Evolutionary conservation across 352 stramenopile genomes (phyloP), one percentile per base, ranked within the genome.

Genomic region (Pythium rishiriense): DNA sequence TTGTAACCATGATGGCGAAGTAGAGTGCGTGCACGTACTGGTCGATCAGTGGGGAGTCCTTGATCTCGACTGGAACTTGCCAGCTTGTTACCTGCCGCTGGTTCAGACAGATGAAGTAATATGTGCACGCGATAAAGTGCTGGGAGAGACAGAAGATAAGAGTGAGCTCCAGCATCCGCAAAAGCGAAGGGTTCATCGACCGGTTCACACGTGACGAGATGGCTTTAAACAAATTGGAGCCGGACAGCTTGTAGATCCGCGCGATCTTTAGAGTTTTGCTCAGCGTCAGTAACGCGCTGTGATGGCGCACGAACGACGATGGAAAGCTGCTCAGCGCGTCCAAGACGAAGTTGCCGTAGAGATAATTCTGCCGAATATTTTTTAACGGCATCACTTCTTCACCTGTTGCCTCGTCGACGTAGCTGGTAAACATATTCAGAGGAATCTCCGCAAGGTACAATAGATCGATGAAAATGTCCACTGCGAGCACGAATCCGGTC

Each of bases 61-160:
- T 63, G 1, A 76, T 68, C 1, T 77, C 66, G n/a, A 62, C 54
- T 0, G 66, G 63, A 1, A 74, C 73, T 10, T 76, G 59, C 79
- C 74, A 91, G 9, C 67, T 85, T n/a, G 73, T 84, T 19, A 73
- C 54, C 9, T 74, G 42, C 17, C 47, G 56, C 49, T 85, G 68
- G 58, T 74, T 68, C 29, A 72, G 60, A 41, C 70, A 80, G 55
- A 88, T 87, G 52, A 76, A 83, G 57, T 82, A 87, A 55, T 93
- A 91, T 12, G 73, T 73, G 52, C 84, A 93, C 29, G 79, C 84
- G 28, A 93, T 91, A n/a, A 91, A 76, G 62, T 91, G 84, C 46
- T 91, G 75, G 0, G 82, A 87, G 19, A 91, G 65, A 15, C 83
- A 61, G 57, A 93, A 93, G 9, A 90, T 79, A 11, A 88, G 56